phyloP scores from a whole-genome alignment of 345 rosid species.

The Aquilaria yunnanensis region DNA sequence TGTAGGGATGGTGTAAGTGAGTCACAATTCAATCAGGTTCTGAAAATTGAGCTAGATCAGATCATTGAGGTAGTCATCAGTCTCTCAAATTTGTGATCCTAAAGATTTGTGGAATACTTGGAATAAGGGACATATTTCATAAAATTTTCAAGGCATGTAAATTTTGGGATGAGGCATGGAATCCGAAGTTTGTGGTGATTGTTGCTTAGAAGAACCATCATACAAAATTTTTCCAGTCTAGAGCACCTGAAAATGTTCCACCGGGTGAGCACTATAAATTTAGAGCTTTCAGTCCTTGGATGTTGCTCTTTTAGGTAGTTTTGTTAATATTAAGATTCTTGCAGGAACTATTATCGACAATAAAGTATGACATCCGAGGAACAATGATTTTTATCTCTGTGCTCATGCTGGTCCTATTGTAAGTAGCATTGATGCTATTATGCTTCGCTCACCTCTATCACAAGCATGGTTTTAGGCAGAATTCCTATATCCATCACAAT shows the following conservation, averaged over 20 bases:
- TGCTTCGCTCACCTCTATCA: too few relatives aligned
- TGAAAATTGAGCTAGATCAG: slow-evolving; percentile 78
- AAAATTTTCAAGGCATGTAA: slow-evolving; percentile 68
- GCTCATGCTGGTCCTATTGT: slow-evolving; percentile 93
- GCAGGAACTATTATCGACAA: slow-evolving; percentile 74
- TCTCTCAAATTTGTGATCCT: not conserved
- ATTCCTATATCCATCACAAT: not conserved
- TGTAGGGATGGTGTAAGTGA: slow-evolving; percentile 94
- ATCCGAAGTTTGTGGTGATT: slow-evolving; percentile 70
- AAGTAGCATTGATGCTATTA: slow-evolving; percentile 21
- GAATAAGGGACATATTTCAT: not conserved
- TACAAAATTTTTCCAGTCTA: slow-evolving; percentile 73
- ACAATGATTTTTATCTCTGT: slow-evolving; percentile 83
- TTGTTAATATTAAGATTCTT: not conserved
- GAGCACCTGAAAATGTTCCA: slow-evolving; percentile 71
- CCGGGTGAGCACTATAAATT: slow-evolving; percentile 44
- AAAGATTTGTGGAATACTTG: not conserved
- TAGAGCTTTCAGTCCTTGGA: too few relatives aligned
- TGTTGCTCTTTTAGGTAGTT: not conserved
- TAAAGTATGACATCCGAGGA: slow-evolving; percentile 66
- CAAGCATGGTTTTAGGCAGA: too few relatives aligned
- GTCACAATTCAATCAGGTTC: slow-evolving; percentile 83
- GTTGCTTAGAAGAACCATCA: slow-evolving; percentile 91
- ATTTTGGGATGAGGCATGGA: slow-evolving; percentile 57
- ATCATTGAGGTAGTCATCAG: slow-evolving; percentile 52